phyloP scores from a whole-genome alignment of 495 filamentous ascomycete species.

The Penicillium ochrochloron region DNA sequence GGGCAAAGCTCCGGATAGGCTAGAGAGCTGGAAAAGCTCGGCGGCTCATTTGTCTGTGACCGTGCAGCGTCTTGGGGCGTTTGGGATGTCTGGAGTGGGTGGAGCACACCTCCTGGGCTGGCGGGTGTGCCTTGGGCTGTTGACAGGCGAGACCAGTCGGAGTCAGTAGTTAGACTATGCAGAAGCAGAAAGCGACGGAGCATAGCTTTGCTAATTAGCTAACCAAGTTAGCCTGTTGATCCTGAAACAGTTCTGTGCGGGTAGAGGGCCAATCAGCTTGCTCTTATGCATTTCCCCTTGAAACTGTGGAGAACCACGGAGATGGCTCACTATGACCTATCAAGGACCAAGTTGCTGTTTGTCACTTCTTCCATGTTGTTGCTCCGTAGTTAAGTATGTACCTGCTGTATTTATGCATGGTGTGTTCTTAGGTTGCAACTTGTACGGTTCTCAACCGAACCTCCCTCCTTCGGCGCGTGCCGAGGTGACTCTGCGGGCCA shows the following conservation, averaged over 20 bases:
- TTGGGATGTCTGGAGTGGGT: constrained; percentile 5
- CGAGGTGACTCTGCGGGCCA: neutral
- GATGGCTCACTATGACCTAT: constrained; percentile 10
- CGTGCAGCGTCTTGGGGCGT: constrained; percentile 13
- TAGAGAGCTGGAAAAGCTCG: constrained; percentile 6
- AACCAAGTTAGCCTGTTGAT: constrained; percentile 6
- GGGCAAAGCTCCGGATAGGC: constrained; percentile 14
- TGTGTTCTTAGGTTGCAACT: neutral
- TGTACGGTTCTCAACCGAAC: neutral
- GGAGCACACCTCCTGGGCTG: constrained; percentile 20
- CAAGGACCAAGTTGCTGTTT: neutral
- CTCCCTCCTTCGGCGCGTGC: neutral
- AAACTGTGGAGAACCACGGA: constrained; percentile 19
- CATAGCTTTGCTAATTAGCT: neutral
- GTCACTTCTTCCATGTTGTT: neutral
- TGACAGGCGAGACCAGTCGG: constrained; percentile 18
- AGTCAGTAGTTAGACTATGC: neutral
- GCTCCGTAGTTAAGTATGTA: neutral
- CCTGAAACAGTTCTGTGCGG: constrained; percentile 32
- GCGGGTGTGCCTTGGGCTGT: constrained; percentile 10
- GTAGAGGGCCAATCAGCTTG: constrained; percentile 26
- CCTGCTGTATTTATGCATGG: neutral
- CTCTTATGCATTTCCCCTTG: constrained; percentile 15
- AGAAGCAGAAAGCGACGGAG: neutral
- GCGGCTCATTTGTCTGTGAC: constrained; percentile 33